Evolutionary conservation across 2,329 filamentous ascomycete genomes (phyloP).

Genomic region (Colletotrichum salicis): DNA sequence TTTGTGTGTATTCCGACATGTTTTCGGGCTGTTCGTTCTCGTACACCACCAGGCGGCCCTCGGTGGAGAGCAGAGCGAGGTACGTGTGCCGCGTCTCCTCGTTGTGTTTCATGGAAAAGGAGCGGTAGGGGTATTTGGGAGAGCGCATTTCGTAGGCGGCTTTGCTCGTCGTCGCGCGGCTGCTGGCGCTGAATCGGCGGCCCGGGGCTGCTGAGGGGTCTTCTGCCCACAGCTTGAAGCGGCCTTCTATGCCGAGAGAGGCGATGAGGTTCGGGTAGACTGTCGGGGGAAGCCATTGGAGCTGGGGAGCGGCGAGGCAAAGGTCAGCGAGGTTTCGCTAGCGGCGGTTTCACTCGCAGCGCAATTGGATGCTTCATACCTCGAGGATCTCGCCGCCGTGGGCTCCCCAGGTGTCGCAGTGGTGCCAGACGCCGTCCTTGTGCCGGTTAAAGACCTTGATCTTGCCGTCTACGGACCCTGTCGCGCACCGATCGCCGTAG

Average conservation of each 20-base stretch:
- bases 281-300: conserved; percentile 93
- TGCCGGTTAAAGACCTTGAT: conserved; percentile 92
- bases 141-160: conserved; percentile 67
- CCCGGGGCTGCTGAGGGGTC: conserved; percentile 84
- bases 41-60: conserved; percentile 81
- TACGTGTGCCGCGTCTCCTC: conserved; percentile 84
- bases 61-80: conserved; percentile 84
- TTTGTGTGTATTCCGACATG: conserved; percentile 76
- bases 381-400: conserved; percentile 92
- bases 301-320: conserved; percentile 57
- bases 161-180: conserved; percentile 51
- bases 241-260: conserved; percentile 88
- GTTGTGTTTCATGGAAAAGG: conserved; percentile 85
- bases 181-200: conserved; percentile 79
- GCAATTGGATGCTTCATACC: conserved; percentile 59
- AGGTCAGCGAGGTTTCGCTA: conserved; percentile 4
- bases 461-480: conserved; percentile 90
- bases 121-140: conserved; percentile 76
- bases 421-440: conserved; percentile 78
- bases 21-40: conserved; percentile 89
- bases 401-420: conserved; percentile 89
- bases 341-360: background rate
- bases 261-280: conserved; percentile 87
- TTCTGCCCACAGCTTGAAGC: conserved; percentile 93
- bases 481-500: conserved; percentile 91